phyloP scores from a whole-genome alignment of 306 rosid species.

The Quercus rubra region DNA sequence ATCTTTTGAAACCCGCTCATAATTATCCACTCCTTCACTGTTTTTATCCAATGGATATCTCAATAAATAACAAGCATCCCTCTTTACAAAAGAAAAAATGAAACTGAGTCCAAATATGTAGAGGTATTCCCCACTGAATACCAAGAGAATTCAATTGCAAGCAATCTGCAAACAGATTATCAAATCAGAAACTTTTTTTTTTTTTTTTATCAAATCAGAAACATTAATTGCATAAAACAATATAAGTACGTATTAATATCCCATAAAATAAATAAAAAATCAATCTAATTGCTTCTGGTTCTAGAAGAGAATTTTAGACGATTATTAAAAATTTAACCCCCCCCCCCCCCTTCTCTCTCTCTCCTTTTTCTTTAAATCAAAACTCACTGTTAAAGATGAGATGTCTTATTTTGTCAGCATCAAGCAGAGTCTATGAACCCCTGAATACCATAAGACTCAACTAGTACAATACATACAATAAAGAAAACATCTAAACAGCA shows the following conservation, averaged over 20 bases:
- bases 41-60: background rate
- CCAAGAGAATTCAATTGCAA: slow-evolving; percentile 28
- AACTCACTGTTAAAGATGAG: background rate
- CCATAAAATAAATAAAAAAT: background rate
- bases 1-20: background rate
- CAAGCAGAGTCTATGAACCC: background rate
- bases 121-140: slow-evolving; percentile 10
- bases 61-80: slow-evolving; percentile 8
- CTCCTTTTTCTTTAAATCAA: background rate
- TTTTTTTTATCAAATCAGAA: background rate
- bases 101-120: background rate
- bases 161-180: slow-evolving; percentile 32
- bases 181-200: background rate
- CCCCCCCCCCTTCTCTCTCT: too few species aligned
- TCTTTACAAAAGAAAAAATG: background rate
- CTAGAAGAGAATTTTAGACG: background rate
- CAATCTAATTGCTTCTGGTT: background rate
- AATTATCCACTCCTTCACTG: background rate
- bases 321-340: background rate
- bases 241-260: background rate
- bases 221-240: background rate
- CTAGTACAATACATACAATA: background rate
- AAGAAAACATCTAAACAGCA: background rate
- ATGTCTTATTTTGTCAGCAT: background rate
- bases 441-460: background rate